A percentile compares a stretch with the other conserved stretches of the same genome.
phyloP scores from a whole-genome alignment of 208 protist genomes.

The Trypanosoma mega region DNA sequence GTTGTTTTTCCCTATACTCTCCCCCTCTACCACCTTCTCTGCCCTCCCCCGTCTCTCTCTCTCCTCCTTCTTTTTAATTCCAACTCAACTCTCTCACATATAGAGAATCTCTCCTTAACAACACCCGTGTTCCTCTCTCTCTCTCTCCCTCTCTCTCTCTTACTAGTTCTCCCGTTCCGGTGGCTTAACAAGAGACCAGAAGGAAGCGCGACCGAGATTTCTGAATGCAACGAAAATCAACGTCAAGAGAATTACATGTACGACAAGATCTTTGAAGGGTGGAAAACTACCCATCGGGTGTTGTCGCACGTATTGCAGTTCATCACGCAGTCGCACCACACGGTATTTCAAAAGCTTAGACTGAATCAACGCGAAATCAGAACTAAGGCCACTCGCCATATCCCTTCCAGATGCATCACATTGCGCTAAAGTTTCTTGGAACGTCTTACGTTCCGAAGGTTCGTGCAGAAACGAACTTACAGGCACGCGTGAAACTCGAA shows the following conservation, averaged over 20 bases:
- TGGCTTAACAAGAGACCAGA: slow-evolving; percentile 35
- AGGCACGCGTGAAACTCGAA: slow-evolving; percentile 25
- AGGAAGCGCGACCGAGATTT: slow-evolving; percentile 48
- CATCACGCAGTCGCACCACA: slow-evolving; percentile 63
- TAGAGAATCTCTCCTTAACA: background rate
- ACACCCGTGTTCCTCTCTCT: background rate
- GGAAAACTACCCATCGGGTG: slow-evolving; percentile 53
- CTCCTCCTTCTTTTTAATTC: background rate
- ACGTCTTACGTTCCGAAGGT: slow-evolving; percentile 46
- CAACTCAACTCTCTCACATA: no score
- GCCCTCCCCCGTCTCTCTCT: background rate
- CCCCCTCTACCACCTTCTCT: background rate
- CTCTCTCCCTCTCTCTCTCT: slow-evolving; percentile 5
- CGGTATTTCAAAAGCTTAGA: slow-evolving; percentile 71
- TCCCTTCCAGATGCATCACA: slow-evolving; percentile 60
- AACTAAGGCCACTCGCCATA: slow-evolving; percentile 64
- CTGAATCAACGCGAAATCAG: slow-evolving; percentile 69
- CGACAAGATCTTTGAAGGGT: slow-evolving; percentile 27
- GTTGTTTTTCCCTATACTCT: background rate
- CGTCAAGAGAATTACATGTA: slow-evolving; percentile 41
- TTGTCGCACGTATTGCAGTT: slow-evolving; percentile 45
- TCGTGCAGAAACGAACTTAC: slow-evolving; percentile 68
- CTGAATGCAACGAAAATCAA: slow-evolving; percentile 39
- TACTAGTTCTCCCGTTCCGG: slow-evolving; percentile 21
- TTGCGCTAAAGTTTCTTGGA: slow-evolving; percentile 48